These are phyloP conservation scores for Agrocybe pediades DNA, from an alignment of 768 basidiomycete genomes.

Conservation along the genomic window DNA sequence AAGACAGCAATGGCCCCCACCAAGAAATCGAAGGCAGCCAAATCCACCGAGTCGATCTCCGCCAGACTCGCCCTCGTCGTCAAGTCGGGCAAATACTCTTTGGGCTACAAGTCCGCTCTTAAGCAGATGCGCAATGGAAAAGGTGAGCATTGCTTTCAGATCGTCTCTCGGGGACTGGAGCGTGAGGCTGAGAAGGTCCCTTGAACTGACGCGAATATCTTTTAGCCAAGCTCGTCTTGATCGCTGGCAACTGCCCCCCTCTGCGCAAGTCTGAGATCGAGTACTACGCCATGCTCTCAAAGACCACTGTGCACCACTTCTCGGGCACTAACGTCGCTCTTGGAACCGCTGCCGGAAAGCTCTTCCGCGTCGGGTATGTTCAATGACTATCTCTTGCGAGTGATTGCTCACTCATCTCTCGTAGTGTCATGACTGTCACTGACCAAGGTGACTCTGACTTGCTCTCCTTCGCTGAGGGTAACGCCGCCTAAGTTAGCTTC, in stretches of 20 bases:
- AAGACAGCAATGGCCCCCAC: constrained; percentile 85
- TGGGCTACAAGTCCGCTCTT: constrained; percentile 98
- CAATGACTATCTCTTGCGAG: constrained; percentile 8
- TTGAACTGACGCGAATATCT: constrained; percentile 57
- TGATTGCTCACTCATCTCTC: constrained; percentile 13
- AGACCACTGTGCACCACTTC: constrained; percentile 99
- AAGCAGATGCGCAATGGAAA: constrained; percentile 99
- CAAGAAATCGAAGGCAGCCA: constrained; percentile 93
- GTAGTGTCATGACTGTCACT: constrained; percentile 93
- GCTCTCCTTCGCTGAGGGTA: constrained; percentile 81
- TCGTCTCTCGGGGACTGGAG: constrained; percentile 90
- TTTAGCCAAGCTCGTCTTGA: constrained; percentile 95
- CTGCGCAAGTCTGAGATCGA: constrained; percentile 99
- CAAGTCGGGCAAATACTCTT: constrained; percentile 96
- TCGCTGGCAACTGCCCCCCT: constrained; percentile 98
- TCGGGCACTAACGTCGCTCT: constrained; percentile 96
- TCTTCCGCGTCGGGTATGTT: constrained; percentile 93
- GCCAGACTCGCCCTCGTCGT: constrained; percentile 93
- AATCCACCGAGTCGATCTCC: constrained; percentile 92
- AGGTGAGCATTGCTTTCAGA: constrained; percentile 62
- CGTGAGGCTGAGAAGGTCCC: constrained; percentile 99
- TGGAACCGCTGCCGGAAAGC: constrained; percentile 97
- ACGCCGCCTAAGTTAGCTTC: constrained; percentile 49
- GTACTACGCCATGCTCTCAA: constrained; percentile 99
- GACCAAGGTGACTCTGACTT: constrained; percentile 98